Evolutionary conservation across 129 eudicot species (phyloP).

Genomic region (Saussurea involucrata): DNA sequence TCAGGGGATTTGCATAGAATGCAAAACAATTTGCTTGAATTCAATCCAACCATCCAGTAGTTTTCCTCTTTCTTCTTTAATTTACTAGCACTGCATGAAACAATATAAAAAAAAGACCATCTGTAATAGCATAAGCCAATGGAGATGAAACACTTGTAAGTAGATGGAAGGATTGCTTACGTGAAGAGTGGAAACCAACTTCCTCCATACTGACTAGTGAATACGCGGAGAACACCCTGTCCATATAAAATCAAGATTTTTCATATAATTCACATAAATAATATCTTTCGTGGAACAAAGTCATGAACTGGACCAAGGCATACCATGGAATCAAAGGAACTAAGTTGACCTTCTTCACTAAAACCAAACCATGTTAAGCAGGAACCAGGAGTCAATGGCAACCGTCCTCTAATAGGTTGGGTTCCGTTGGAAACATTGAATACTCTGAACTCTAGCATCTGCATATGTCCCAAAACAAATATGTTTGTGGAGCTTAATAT

Average conservation of each 20-base stretch:
- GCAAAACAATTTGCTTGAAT: constrained; percentile 75
- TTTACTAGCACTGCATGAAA: constrained; percentile 58
- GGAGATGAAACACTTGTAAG: constrained; percentile 2
- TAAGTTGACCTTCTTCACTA: constrained; percentile 90
- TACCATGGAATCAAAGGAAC: constrained; percentile 94
- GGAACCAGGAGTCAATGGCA: constrained; percentile 91
- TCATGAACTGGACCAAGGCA: neutral
- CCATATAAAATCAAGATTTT: constrained; percentile 9
- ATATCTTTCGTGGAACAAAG: neutral
- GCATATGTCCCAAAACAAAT: constrained; percentile 13
- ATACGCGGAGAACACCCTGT: constrained; percentile 87
- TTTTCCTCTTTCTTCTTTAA: constrained; percentile 73
- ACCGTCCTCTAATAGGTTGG: constrained; percentile 58
- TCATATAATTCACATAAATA: neutral
- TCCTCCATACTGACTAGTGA: constrained; percentile 74
- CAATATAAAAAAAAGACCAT: neutral
- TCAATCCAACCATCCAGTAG: constrained; percentile 91
- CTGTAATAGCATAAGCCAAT: neutral
- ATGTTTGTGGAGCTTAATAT: neutral
- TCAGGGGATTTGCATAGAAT: constrained; percentile 92
- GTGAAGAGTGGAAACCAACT: constrained; percentile 95
- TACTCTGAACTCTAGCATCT: constrained; percentile 82
- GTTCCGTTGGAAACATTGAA: constrained; percentile 61
- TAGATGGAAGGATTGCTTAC: constrained; percentile 35
- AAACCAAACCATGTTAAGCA: constrained; percentile 84